Evolutionary conservation across 805 yeast species (phyloP).

Genomic region (Candida methanosorbosa): DNA sequence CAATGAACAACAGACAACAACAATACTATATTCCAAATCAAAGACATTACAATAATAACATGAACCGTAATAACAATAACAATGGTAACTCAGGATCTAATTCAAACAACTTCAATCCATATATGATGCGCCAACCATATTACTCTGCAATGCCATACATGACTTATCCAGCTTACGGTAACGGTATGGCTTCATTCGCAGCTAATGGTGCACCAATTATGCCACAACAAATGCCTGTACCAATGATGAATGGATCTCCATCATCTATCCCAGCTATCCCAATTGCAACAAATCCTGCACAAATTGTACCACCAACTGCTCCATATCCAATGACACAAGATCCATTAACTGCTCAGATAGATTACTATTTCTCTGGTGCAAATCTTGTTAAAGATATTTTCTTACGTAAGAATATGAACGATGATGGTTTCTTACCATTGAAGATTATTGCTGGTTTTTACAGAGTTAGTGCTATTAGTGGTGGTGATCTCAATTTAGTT

Average conservation of each 20-base stretch:
- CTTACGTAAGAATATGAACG: conserved; percentile 74
- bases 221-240: neutral
- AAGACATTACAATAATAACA: conserved; percentile 4
- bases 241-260: neutral
- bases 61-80: conserved; percentile 2
- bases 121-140: neutral
- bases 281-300: neutral
- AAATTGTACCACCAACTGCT: neutral
- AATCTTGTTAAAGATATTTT: conserved; percentile 80
- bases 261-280: too few relatives aligned
- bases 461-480: conserved; percentile 61
- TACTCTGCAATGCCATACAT: neutral
- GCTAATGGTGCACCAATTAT: neutral
- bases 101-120: neutral
- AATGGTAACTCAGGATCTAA: neutral
- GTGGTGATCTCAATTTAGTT: conserved; percentile 44
- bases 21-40: neutral
- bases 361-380: conserved; percentile 84
- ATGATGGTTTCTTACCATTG: conserved; percentile 65
- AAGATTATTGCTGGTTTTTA: conserved; percentile 58
- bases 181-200: neutral
- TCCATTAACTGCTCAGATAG: conserved; percentile 49
- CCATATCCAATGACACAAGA: neutral
- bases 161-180: neutral
- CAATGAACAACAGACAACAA: conserved; percentile 13